Base-by-base conservation (phyloP, 345 rosid genomes). In the Physaria fendleri region DNA sequence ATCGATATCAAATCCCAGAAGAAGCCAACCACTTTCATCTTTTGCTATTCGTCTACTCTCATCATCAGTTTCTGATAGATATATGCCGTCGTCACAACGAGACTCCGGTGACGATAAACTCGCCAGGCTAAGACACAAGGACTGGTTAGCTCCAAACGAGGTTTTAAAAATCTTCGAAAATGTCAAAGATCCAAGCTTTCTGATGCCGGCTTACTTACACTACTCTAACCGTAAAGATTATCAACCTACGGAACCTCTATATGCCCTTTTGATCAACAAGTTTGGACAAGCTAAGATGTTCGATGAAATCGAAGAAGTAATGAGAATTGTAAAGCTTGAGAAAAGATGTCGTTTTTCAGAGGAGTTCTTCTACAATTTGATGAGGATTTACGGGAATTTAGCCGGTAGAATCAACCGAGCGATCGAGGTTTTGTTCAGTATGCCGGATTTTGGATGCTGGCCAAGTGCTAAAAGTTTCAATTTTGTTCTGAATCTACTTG, bases 111-210 rank as follows among this genome's bases (percentile, higher is more conserved):
- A 52, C 24, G 62, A 34, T 25, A 72, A 30, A 59, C 66, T 75
- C 58, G 42, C 69, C 62, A 78, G 66, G 42, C 83, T 88, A 47
- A 80, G 56, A 65, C 85, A 77, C 81, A 92, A 76, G 48, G 93
- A 92, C 82, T 86, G 98, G 95, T 43, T 92, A 16, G 84, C 96
- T 9, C 82, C 96, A 0, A 76, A 64, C 39, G 84, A 92, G 23
- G 78, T 82, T 44, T 29, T 91, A 17, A 82, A 69, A 53, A 78
- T 92, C 60, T 77, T 92, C 65, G 72, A 75, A 5, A 65, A 65
- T 29, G 76, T 88, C 12, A 58, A 59, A 46, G 83, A 84, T 52
- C 86, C 90, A 4, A 56, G 45, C 45, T 79, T 84, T 3, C 59
- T 83, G 1, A 21, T 80, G 15, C 64, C 81, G 0, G 73, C 80